Percentiles rank a stretch among this genome's conserved stretches.
Conservation (phyloP, 225 moss, liverwort and hornwort genomes). For the Bryoerythrophyllum caledonicum region DNA sequence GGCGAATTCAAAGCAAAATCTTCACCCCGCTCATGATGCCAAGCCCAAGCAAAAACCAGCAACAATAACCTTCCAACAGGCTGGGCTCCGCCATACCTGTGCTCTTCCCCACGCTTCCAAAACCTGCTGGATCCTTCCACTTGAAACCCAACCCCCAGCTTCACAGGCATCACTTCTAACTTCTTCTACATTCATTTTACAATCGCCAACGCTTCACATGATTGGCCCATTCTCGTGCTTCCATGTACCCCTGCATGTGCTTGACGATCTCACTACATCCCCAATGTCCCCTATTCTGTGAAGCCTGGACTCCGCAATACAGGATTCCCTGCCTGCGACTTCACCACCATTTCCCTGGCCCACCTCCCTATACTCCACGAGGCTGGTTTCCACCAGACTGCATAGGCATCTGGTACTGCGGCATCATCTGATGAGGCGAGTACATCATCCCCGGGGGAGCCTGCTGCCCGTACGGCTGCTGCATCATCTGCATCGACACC, state of each 20-base stretch:
- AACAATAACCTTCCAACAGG: conserved; percentile 20
- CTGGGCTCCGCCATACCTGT: conserved; percentile 33
- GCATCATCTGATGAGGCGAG: conserved; percentile 72
- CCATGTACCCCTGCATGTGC: background rate
- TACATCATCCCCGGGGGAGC: conserved; percentile 72
- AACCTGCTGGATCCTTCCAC: conserved; percentile 8
- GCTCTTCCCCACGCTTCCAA: conserved; percentile 13
- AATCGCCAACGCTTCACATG: conserved; percentile 29
- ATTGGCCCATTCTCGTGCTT: background rate
- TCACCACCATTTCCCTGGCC: background rate
- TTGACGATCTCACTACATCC: conserved; percentile 6
- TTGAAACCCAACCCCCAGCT: conserved; percentile 5
- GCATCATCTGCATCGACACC: conserved; percentile 75
- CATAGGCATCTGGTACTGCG: conserved; percentile 81
- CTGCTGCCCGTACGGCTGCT: conserved; percentile 64
- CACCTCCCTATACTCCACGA: conserved; percentile 46
- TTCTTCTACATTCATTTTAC: conserved; percentile 25
- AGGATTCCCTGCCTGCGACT: background rate
- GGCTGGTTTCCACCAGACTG: conserved; percentile 63
- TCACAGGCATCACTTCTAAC: conserved; percentile 28
- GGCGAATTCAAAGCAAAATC: conserved; percentile 54
- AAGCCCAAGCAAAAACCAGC: conserved; percentile 34
- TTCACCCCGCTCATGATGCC: conserved; percentile 42
- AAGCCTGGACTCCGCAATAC: background rate
- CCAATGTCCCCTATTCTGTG: background rate